These are phyloP conservation scores for Brassica juncea DNA, from an alignment of 345 rosid species.

Conservation along the genomic window DNA sequence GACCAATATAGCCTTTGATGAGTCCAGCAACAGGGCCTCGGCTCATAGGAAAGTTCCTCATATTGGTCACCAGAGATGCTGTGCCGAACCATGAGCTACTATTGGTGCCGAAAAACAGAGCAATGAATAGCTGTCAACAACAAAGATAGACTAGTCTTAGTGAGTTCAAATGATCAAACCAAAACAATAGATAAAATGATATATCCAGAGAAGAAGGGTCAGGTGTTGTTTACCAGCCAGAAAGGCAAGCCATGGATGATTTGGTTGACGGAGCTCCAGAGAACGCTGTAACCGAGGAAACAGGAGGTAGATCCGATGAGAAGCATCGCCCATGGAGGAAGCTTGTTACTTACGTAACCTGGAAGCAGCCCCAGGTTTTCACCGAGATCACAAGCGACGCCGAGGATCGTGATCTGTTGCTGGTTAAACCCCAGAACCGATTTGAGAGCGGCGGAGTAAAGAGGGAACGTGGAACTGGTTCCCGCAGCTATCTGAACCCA, in stretches of 20 bases:
- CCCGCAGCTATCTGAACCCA: conserved; percentile 86
- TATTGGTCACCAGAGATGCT: conserved; percentile 76
- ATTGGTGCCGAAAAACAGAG: conserved; percentile 69
- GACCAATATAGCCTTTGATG: conserved; percentile 79
- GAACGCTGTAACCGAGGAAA: conserved; percentile 83
- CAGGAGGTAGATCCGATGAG: conserved; percentile 64
- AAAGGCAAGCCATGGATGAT: conserved; percentile 67
- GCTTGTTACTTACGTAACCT: conserved; percentile 84
- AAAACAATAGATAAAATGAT: too few species aligned
- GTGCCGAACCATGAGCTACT: conserved; percentile 83
- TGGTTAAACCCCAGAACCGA: conserved; percentile 76
- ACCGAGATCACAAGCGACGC: conserved; percentile 93
- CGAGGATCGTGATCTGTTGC: conserved; percentile 80
- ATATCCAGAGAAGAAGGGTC: background rate
- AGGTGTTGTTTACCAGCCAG: conserved; percentile 62
- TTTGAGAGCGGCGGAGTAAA: conserved; percentile 73
- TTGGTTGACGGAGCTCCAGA: conserved; percentile 77
- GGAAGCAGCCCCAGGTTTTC: conserved; percentile 85
- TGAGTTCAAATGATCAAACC: background rate
- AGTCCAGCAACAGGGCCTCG: conserved; percentile 74
- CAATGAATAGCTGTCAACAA: conserved; percentile 69
- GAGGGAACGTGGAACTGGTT: conserved; percentile 70
- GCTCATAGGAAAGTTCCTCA: conserved; percentile 77
- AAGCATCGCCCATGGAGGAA: conserved; percentile 88
- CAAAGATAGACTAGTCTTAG: background rate